Percentiles rank a stretch among this genome's conserved stretches.
phyloP scores from a whole-genome alignment of 768 basidiomycete genomes.

The Tulasnella sp. region DNA sequence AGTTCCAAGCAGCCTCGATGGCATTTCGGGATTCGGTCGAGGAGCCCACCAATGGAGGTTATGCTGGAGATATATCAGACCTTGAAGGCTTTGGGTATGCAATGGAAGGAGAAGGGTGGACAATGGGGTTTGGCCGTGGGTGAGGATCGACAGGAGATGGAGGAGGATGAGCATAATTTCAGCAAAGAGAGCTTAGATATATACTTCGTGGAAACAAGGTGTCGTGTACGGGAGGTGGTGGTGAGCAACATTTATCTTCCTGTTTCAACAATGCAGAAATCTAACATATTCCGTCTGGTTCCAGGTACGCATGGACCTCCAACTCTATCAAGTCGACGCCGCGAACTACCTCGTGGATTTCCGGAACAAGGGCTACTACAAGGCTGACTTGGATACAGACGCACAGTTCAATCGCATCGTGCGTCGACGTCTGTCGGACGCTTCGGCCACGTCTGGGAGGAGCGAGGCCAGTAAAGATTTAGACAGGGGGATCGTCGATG shows the following conservation, averaged over 20 bases:
- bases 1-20: constrained; percentile 49
- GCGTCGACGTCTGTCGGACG: constrained; percentile 5
- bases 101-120: constrained; percentile 89
- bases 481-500: constrained; percentile 27
- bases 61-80: constrained; percentile 98
- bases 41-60: constrained; percentile 95
- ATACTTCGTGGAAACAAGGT: constrained; percentile 91
- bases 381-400: constrained; percentile 34
- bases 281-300: constrained; percentile 6
- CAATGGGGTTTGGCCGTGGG: constrained; percentile 19
- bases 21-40: constrained; percentile 96
- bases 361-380: constrained; percentile 92
- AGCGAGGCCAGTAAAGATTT: constrained; percentile 18
- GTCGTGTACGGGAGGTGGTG: constrained; percentile 82
- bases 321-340: constrained; percentile 91
- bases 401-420: constrained; percentile 14
- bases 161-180: constrained; percentile 29
- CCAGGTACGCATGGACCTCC: constrained; percentile 92
- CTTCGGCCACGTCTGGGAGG: constrained; percentile 27
- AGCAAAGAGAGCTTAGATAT: constrained; percentile 40
- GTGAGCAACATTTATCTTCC: constrained; percentile 39
- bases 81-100: constrained; percentile 81
- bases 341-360: constrained; percentile 98
- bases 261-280: neutral
- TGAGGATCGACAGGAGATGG: constrained; percentile 27